phyloP scores from a whole-genome alignment of 345 rosid species.

The Geranium rotundifolium region DNA sequence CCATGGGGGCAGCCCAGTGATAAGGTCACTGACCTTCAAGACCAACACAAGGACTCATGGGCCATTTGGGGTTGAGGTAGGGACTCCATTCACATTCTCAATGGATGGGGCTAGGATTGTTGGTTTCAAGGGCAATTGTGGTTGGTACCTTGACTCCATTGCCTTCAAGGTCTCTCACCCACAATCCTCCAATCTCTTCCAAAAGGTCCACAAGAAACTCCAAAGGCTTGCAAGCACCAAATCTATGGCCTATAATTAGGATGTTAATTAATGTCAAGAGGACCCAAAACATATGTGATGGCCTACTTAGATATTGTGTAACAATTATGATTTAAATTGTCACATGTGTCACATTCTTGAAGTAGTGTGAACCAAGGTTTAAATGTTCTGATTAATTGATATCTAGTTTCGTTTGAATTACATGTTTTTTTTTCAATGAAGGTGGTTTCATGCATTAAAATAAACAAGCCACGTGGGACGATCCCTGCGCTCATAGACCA shows the following conservation, averaged over 20 bases:
- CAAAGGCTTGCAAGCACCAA: conserved; percentile 35
- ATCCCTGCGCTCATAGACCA: no score
- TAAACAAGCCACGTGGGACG: no score
- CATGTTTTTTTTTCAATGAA: no score
- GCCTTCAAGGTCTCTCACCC: conserved; percentile 42
- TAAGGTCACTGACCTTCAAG: conserved; percentile 54
- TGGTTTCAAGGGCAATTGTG: conserved; percentile 56
- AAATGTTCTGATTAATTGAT: no score
- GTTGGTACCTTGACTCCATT: conserved; percentile 67
- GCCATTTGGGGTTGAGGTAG: conserved; percentile 61
- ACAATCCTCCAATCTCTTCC: conserved; percentile 33
- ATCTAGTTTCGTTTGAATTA: no score
- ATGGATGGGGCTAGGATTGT: conserved; percentile 45
- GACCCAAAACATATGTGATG: no score
- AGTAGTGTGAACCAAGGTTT: no score
- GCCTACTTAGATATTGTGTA: no score
- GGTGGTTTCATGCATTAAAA: no score
- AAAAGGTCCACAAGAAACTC: conserved; percentile 37
- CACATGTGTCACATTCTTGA: no score
- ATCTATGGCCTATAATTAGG: neutral
- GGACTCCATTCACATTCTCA: conserved; percentile 56
- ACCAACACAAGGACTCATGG: conserved; percentile 55
- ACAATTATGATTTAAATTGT: no score
- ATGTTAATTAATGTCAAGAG: no score
- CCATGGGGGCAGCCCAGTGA: conserved; percentile 47